Evolutionary conservation across 805 yeast species (phyloP), one percentile per base, ranked within the genome.

Genomic region (Yarrowia deformans): DNA sequence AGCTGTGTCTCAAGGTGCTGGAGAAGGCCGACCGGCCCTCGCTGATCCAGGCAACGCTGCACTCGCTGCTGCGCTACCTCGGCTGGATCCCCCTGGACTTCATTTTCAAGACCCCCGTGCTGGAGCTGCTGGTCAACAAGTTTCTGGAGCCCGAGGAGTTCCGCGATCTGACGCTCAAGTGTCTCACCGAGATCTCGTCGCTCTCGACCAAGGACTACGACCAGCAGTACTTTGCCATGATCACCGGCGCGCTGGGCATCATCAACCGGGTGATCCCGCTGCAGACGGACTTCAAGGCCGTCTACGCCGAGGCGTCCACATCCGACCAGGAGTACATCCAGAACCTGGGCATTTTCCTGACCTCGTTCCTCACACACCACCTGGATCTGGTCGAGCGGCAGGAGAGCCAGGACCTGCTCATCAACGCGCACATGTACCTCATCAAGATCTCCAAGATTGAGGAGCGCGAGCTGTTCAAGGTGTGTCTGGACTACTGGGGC

Each of bases 1-100:
- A 90, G 76, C 84, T 96, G 70, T 95, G 99, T 81, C 92, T 86
- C 78, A 97, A 94, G 80, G 96, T 95, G 8, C 84, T 95, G 75
- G 97, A 93, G 76, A 92, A 90, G 76, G 92, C 97, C 7, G 82
- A 87, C n/a, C 89, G 91, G 74, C 89, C 97, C 12, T 87, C 96
- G 1, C 84, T 95, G 73, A 87, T 94, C 70, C 86, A 85, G 66
- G 90, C 98, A 19, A 93, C 99, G 8, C 82, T 95, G 73, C 88
- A 89, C 73, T 88, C 97, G 19, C 81, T 95, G 72, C 83, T 90
- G 74, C 89, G 91, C 77, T 95, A 94, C 79, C 84, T 95, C 70
- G 95, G 90, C 73, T 95, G 99, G 98, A 91, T 95, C 73, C 98
- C 98, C 29, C 81, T 87, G 68, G 93, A 90, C 70, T 95, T 89